Evolutionary conservation across 768 basidiomycete genomes (phyloP), one percentile per base, ranked within the genome.

Genomic region (Xerocomellus amylosporus): DNA sequence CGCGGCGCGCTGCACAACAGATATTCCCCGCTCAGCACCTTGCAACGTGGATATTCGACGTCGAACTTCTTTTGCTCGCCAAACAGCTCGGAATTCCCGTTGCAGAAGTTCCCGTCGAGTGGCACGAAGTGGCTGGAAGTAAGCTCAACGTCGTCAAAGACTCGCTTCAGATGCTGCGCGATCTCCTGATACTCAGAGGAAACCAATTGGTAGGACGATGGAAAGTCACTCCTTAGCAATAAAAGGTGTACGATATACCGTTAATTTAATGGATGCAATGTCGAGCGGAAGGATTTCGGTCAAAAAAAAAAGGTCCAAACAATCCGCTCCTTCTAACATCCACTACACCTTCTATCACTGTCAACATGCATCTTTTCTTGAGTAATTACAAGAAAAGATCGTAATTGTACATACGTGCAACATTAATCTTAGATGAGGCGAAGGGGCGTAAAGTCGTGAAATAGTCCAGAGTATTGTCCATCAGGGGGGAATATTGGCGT

Each of bases 21-120:
- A 85, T 98, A 56, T 98, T 96, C 71, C 92, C 92, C 1, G 77
- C 79, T 2, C 87, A 96, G 65, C 94, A 91, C 64, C 86, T 96
- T 28, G 76, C 87, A 6, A 87, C 90, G 1, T 98, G 95, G 95
- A 94, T 96, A 69, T 98, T 98, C 64, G 95, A 98, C 71, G 94
- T 97, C 54, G 95, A 98, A 70, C 81, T 97, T 5, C 76, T 98
- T 19, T 77, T 97, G 10, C 79, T 95, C 37, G 92, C 94, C 9
- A 87, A 90, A 66, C 80, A 87, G 67, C 75, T 88, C 38, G 64
- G 77, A 9, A 87, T 97, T 54, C 90, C 93, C 2, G 87, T 94
- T 2, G 79, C 72, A 8, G 95, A 98, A 67, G 90, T 97, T 8
- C 83, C 92, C 0, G 86, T 98, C 28, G 83, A 86, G 59, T 98